Evolutionary conservation across 108 stramenopile genomes (phyloP).

Genomic region (Bacterosira constricta): DNA sequence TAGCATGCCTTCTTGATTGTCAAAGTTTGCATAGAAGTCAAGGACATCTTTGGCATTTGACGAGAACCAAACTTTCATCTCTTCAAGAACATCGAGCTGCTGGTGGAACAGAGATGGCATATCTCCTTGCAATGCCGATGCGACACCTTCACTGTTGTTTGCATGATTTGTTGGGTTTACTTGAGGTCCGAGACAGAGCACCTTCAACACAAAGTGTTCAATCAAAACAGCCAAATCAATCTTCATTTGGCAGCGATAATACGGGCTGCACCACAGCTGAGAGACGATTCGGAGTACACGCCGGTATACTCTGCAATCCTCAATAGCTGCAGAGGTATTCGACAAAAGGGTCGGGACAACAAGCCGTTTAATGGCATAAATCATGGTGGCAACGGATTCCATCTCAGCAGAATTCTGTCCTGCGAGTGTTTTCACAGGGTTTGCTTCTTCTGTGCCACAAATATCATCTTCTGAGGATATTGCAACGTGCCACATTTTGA

Average conservation of each 20-base stretch:
- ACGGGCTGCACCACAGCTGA: constrained; percentile 68
- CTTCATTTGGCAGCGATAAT: constrained; percentile 72
- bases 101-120: constrained; percentile 65
- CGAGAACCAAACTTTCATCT: constrained; percentile 80
- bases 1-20: constrained; percentile 52
- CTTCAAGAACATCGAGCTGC: constrained; percentile 73
- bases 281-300: constrained; percentile 74
- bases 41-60: constrained; percentile 61
- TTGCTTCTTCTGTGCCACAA: constrained; percentile 3
- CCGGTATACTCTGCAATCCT: constrained; percentile 71
- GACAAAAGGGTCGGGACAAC: constrained; percentile 81
- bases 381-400: constrained; percentile 59
- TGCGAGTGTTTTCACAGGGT: not conserved
- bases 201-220: constrained; percentile 76
- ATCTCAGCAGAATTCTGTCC: not conserved
- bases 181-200: constrained; percentile 81
- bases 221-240: constrained; percentile 85
- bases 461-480: not conserved
- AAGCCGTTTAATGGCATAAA: constrained; percentile 80
- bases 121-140: constrained; percentile 13
- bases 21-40: constrained; percentile 87
- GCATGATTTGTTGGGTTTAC: constrained; percentile 38
- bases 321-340: constrained; percentile 74
- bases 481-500: constrained; percentile 54
- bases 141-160: constrained; percentile 9